A percentile compares a stretch with the other conserved stretches of the same genome.
phyloP scores from a whole-genome alignment of 441 rosid genomes.

The Syzygium syzygioides region DNA sequence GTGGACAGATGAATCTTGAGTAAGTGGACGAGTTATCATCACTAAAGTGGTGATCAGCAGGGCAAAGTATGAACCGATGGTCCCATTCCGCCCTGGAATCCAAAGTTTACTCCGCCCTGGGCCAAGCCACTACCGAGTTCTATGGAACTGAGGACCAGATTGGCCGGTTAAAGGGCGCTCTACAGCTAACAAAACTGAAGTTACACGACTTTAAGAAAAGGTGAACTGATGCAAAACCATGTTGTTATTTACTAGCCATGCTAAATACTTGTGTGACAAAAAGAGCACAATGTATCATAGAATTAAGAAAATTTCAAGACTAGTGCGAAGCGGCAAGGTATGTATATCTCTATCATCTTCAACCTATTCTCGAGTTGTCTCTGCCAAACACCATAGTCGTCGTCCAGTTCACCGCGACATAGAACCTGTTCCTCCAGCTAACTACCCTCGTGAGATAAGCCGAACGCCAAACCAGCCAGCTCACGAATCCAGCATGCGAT shows the following conservation, averaged over 20 bases:
- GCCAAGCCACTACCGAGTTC: neutral
- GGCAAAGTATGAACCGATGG: neutral
- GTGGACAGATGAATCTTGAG: neutral
- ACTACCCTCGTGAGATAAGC: conserved; percentile 88
- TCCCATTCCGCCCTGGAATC: neutral
- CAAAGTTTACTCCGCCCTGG: neutral
- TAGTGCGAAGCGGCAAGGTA: neutral
- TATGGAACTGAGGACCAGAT: neutral
- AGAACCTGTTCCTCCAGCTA: conserved; percentile 92
- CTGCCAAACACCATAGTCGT: conserved; percentile 91
- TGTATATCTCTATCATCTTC: neutral
- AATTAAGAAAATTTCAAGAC: neutral
- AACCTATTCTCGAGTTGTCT: conserved; percentile 65
- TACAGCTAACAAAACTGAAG: neutral
- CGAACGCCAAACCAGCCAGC: conserved; percentile 90
- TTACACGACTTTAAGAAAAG: neutral
- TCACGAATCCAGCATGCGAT: conserved; percentile 69
- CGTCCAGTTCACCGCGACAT: conserved; percentile 81
- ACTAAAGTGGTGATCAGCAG: neutral
- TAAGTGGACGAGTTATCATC: neutral
- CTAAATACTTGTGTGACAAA: neutral
- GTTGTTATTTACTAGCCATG: neutral
- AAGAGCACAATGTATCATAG: neutral
- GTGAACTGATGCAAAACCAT: neutral
- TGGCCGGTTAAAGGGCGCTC: neutral